These are phyloP conservation scores for Penicillium longicatenatum DNA, from an alignment of 495 filamentous ascomycete species.

Conservation along the genomic window DNA sequence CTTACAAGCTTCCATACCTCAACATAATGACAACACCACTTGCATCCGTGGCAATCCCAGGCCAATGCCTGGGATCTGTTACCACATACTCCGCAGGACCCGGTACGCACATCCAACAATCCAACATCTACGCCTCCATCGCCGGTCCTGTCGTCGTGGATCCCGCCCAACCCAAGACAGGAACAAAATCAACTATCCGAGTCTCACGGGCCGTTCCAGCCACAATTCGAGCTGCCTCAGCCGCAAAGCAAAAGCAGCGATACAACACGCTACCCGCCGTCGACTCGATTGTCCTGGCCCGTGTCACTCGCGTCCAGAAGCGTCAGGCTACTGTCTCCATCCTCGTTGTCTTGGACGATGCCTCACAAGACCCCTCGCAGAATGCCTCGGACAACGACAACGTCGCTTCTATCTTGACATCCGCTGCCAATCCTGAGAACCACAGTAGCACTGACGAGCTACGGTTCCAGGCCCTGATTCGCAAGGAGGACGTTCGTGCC, in stretches of 20 bases:
- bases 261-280: conserved; percentile 79
- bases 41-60: conserved; percentile 56
- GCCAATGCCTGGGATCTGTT: conserved; percentile 72
- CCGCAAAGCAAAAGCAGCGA: conserved; percentile 30
- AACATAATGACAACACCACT: conserved; percentile 36
- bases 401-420: conserved; percentile 46
- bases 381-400: conserved; percentile 51
- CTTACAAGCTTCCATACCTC: conserved; percentile 4
- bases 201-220: conserved; percentile 43
- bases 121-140: conserved; percentile 74
- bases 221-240: conserved; percentile 2
- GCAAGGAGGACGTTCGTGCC: conserved; percentile 87
- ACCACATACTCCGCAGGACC: conserved; percentile 68
- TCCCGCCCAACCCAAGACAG: conserved; percentile 45
- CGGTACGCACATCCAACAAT: conserved; percentile 76
- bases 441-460: conserved; percentile 51
- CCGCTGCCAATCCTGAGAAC: conserved; percentile 47
- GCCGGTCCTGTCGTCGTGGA: conserved; percentile 58
- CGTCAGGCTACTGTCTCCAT: conserved; percentile 83
- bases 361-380: conserved; percentile 38
- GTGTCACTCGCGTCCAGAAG: conserved; percentile 79
- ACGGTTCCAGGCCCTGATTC: conserved; percentile 53
- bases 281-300: conserved; percentile 75
- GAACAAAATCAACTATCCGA: conserved; percentile 57
- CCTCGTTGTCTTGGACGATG: conserved; percentile 67